Base-by-base conservation (phyloP, 768 basidiomycete genomes). In the Lactarius psammicola region DNA sequence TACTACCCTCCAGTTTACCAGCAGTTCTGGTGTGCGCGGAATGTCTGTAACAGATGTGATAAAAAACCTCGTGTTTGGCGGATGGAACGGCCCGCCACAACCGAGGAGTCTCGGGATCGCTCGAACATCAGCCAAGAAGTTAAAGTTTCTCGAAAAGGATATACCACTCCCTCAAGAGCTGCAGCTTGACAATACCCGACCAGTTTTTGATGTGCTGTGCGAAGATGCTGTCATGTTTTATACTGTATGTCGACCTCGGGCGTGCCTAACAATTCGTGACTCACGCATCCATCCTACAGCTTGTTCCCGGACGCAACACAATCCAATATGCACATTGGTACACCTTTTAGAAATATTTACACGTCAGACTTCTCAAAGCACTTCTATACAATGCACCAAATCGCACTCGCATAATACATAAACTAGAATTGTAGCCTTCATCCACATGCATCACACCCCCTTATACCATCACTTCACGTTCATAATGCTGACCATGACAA, bases 201-300 rank as follows among this genome's bases (percentile, higher is more conserved):
- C 58, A 20, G 40, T 64, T 23, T 54, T 51, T 28, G 49, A 51
- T 18, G 46, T 55, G 31, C 31, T 64, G 30, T 59, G 63, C 36
- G 63, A 64, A 44, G 63, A 59, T 34, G 63, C 58, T 30, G 11
- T 64, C 46, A 23, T 64, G 58, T 60, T 64, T 44, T 64, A 64
- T 40, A 64, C 49, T 6, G 63, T 59, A 17, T 31, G 63, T 55
- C 17, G 10, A 10, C 18, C 6, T 42, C 6, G 0, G 34, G 33
- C 13, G 34, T n/a, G 15, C 20, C 34, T 20, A 23, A 15, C 15
- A 8, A 8, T 8, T 57, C 31, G 2, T 17, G 4, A 30, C 17
- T 30, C 23, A 5, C 33, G 30, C 10, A 26, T 18, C 46, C 30
- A 8, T 51, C 26, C 26, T 42, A 30, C 30, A 59, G 63, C 38